Percentiles rank a stretch among this genome's conserved stretches.
Evolutionary conservation across 1,284 basidiomycete species (phyloP).

Genomic region (Inonotus hispidus): DNA sequence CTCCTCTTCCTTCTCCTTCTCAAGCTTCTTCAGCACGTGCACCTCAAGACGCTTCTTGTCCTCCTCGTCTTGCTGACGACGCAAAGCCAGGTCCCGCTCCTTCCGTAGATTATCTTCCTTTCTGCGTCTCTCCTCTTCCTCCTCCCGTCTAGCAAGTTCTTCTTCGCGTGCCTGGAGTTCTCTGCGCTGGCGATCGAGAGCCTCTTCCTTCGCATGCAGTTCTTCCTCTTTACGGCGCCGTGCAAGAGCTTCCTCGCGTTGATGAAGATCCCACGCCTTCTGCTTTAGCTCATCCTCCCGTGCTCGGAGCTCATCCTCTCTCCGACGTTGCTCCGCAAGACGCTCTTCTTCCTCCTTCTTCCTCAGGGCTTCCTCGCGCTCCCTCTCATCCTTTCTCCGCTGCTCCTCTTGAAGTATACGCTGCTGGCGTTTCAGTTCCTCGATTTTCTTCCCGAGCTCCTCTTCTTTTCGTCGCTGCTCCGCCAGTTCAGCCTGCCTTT

Average conservation of each 20-base stretch:
- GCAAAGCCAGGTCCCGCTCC: slow-evolving; percentile 1
- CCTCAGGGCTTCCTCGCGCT: background rate
- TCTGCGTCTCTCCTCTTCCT: slow-evolving; percentile 5
- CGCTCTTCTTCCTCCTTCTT: background rate
- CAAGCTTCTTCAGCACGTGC: background rate
- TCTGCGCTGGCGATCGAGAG: slow-evolving; percentile 4
- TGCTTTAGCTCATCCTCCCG: slow-evolving; percentile 9
- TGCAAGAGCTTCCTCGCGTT: slow-evolving; percentile 9
- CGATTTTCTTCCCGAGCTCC: background rate
- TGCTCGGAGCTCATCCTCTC: slow-evolving; percentile 5
- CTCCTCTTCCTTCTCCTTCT: background rate
- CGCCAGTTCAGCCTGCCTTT: background rate
- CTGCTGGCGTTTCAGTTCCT: slow-evolving; percentile 1
- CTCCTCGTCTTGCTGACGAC: slow-evolving; percentile 6
- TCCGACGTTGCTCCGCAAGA: background rate
- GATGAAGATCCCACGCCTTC: slow-evolving; percentile 4
- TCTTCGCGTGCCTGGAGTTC: slow-evolving; percentile 15
- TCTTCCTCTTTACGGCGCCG: slow-evolving; percentile 11
- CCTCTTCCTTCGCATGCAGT: slow-evolving; percentile 6
- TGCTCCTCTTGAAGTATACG: slow-evolving; percentile 4
- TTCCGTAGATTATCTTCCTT: background rate
- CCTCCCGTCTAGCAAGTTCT: slow-evolving; percentile 12
- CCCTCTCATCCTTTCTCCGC: background rate
- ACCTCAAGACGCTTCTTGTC: slow-evolving; percentile 4
- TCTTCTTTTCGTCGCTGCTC: slow-evolving; percentile 2